Evolutionary conservation across 345 rosid species (phyloP), one percentile per base, ranked within the genome.

Genomic region (Gossypium mustelinum): DNA sequence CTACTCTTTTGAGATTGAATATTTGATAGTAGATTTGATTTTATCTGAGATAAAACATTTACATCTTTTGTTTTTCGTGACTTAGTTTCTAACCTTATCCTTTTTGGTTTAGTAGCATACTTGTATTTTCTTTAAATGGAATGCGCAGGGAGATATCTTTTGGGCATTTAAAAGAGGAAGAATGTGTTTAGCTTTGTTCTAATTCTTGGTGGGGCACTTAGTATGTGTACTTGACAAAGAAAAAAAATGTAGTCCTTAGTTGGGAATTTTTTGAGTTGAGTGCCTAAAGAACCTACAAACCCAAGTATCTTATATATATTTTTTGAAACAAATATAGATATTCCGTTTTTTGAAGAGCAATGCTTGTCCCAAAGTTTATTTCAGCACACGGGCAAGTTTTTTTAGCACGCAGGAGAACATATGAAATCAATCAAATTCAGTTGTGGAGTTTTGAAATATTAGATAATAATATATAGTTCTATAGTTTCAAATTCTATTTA

Each of bases 161-260:
- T 65, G 20, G 27, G 43, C 50, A 10, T 14, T 7, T 29, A 3
- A 63, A 63, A 44, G 20, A 29, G 64, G 51, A 24, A 7, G 17
- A 65, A 13, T 69, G 12, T 24, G 11, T 45, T 45, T 34, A 63
- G 27, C 0, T 29, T 63, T 87, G 92, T 89, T 90, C 92, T 89
- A 87, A 88, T 91, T 91, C 91, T 89, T 89, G 90, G 88, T 73
- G 80, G 90, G 91, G 75, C 84, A 82, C 89, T 89, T 76, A 79
- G 78, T 63, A 87, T 73, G 92, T 79, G 90, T 82, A 76, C 87
- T 87, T 85, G 82, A 91, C 90, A 78, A 55, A 89, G 11, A 89
- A 44, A 9, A 29, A 78, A 85, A 75, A 63, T 80, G 87, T 81
- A 76, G 90, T 87, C 84, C 86, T 85, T 87, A 91, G 92, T 85